Percentiles rank a stretch among this genome's conserved stretches.
Evolutionary conservation across 345 rosid species (phyloP).

Genomic region (Fremontodendron californicum): DNA sequence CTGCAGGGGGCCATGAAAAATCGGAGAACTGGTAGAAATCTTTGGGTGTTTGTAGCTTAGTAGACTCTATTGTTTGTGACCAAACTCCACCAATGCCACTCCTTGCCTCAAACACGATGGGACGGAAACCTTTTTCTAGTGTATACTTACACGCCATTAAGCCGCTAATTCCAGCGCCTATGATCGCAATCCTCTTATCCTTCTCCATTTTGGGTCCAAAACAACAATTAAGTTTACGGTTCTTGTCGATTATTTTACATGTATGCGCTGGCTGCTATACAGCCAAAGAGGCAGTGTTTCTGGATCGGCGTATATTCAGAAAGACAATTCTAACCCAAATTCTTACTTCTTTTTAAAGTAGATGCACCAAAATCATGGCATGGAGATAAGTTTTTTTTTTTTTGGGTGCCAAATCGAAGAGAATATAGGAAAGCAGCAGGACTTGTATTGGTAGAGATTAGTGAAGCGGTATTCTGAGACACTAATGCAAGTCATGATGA

Average conservation of each 20-base stretch:
- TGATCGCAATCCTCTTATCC: constrained; percentile 26
- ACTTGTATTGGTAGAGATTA: background rate
- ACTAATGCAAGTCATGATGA: background rate
- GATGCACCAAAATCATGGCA: background rate
- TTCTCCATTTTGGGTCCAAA: background rate
- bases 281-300: background rate
- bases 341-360: background rate
- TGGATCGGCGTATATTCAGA: background rate
- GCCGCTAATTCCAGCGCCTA: constrained; percentile 49
- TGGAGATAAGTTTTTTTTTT: background rate
- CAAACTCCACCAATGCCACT: constrained; percentile 34
- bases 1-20: constrained; percentile 34
- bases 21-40: constrained; percentile 38
- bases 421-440: background rate
- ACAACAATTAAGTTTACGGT: background rate
- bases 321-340: background rate
- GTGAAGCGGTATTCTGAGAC: background rate
- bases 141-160: constrained; percentile 36
- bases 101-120: constrained; percentile 29
- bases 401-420: background rate
- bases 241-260: background rate
- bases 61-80: constrained; percentile 32
- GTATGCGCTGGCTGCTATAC: background rate
- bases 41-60: constrained; percentile 42
- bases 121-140: constrained; percentile 29